Evolutionary conservation across 768 basidiomycete species (phyloP).

Genomic region (Fibroporia radiculosa): DNA sequence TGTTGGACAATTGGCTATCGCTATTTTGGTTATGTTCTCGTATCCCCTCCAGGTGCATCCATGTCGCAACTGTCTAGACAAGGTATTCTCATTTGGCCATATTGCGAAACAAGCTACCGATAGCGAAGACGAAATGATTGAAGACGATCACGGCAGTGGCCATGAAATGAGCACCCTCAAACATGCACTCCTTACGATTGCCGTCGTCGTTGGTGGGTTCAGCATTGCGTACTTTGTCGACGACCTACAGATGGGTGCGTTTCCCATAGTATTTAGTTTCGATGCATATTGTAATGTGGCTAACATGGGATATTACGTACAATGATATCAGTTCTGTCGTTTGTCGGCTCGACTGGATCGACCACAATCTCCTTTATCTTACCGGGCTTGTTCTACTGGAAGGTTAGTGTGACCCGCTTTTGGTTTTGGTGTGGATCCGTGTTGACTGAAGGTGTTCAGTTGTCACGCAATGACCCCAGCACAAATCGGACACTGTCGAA

Average conservation of each 20-base stretch:
- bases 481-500: slow-evolving; percentile 46
- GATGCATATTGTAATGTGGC: slow-evolving; percentile 2
- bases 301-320: slow-evolving; percentile 9
- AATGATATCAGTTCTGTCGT: slow-evolving; percentile 65
- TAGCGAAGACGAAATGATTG: slow-evolving; percentile 39
- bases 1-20: slow-evolving; percentile 88
- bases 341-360: slow-evolving; percentile 94
- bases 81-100: slow-evolving; percentile 58
- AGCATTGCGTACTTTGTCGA: slow-evolving; percentile 72
- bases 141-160: slow-evolving; percentile 45
- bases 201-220: slow-evolving; percentile 59
- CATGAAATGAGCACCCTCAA: slow-evolving; percentile 61
- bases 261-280: not conserved
- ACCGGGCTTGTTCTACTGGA: slow-evolving; percentile 90
- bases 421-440: not conserved
- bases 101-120: slow-evolving; percentile 22
- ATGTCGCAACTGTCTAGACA: slow-evolving; percentile 86
- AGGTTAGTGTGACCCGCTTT: slow-evolving; percentile 37
- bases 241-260: slow-evolving; percentile 67
- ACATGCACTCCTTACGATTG: slow-evolving; percentile 61
- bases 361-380: slow-evolving; percentile 97
- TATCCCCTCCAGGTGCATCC: slow-evolving; percentile 95
- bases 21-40: slow-evolving; percentile 81
- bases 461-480: slow-evolving; percentile 61
- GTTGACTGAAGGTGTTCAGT: slow-evolving; percentile 26